These are phyloP conservation scores for Trichophyton rubrum DNA, from an alignment of 2,329 filamentous ascomycete genomes.

Conservation along the genomic window DNA sequence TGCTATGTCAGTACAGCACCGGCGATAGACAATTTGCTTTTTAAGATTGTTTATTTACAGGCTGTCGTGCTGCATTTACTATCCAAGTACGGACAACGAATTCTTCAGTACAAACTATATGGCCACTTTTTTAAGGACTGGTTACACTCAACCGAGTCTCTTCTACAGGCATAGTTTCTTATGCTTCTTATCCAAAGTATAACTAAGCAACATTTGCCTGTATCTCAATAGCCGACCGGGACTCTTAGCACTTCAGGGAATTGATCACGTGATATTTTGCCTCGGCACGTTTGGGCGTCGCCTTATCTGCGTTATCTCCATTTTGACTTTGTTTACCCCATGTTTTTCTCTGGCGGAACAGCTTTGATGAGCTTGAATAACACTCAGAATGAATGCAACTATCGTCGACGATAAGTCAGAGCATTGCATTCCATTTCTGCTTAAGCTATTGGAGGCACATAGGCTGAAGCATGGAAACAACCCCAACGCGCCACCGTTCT, in stretches of 20 bases:
- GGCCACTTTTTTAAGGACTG: too few relatives aligned
- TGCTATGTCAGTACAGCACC: too few relatives aligned
- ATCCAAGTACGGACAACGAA: too few relatives aligned
- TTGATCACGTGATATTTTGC: background rate
- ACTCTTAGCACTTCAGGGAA: background rate
- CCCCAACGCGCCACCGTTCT: conserved; percentile 49
- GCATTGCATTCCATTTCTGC: conserved; percentile 65
- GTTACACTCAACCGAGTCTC: too few relatives aligned
- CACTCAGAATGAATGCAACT: conserved; percentile 19
- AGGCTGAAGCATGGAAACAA: conserved; percentile 28
- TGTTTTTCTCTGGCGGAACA: background rate
- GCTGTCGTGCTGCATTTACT: too few relatives aligned
- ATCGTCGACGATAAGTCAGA: conserved; percentile 67
- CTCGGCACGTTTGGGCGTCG: background rate
- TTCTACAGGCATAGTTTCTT: too few relatives aligned
- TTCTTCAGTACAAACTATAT: too few relatives aligned
- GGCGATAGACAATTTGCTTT: too few relatives aligned
- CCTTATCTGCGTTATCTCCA: background rate
- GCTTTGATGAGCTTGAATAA: conserved; percentile 5
- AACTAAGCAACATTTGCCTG: too few relatives aligned
- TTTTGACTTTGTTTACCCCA: background rate
- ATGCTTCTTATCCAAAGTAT: too few relatives aligned
- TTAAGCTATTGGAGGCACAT: conserved; percentile 46
- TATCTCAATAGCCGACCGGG: too few relatives aligned
- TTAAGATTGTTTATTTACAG: too few relatives aligned